phyloP scores from a whole-genome alignment of 768 basidiomycete species.

The Dacryopinax spathularia region DNA sequence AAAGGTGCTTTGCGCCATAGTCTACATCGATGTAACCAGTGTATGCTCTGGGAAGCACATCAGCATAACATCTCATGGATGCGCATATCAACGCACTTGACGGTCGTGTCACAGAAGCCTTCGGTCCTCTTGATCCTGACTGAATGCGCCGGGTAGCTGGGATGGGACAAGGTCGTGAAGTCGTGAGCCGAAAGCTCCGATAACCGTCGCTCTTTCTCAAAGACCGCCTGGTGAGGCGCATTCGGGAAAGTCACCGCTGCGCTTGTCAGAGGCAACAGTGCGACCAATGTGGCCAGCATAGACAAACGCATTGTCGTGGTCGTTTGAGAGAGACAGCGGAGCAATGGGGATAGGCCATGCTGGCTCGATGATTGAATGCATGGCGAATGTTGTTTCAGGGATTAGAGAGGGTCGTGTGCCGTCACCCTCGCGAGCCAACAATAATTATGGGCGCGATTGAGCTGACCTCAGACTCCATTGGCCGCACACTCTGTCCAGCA shows the following conservation, averaged over 20 bases:
- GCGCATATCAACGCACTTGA: neutral
- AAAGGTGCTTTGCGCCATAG: constrained; percentile 45
- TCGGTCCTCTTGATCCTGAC: constrained; percentile 29
- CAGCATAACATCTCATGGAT: neutral
- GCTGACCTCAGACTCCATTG: too few species aligned
- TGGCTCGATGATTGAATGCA: too few species aligned
- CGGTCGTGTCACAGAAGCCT: constrained; percentile 29
- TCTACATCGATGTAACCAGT: constrained; percentile 48
- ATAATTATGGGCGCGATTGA: too few species aligned
- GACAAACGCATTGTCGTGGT: neutral
- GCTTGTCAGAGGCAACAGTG: neutral
- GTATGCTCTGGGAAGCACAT: constrained; percentile 30
- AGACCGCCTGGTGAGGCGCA: neutral
- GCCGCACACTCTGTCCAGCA: neutral
- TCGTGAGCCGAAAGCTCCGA: constrained; percentile 5
- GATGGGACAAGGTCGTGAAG: constrained; percentile 32
- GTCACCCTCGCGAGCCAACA: too few species aligned
- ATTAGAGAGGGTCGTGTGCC: neutral
- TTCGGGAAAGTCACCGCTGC: neutral
- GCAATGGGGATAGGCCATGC: neutral
- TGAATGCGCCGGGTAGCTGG: constrained; percentile 31
- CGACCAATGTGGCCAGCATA: neutral
- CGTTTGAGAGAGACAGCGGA: neutral
- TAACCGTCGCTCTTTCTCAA: neutral
- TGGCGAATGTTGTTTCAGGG: neutral